phyloP scores from a whole-genome alignment of 2,329 filamentous ascomycete species.

The Pyrenophora teres region DNA sequence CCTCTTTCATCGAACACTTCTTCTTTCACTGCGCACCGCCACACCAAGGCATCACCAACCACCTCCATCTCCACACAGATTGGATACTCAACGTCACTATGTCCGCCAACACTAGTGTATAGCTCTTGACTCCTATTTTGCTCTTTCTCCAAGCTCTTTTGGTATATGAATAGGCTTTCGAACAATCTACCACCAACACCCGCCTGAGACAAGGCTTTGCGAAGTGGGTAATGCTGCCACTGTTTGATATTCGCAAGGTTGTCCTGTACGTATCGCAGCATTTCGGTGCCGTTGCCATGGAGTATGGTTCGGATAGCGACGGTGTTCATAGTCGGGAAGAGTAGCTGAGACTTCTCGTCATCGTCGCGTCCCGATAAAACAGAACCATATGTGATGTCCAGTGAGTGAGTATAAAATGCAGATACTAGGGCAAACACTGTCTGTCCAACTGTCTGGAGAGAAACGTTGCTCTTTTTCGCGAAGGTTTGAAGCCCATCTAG shows the following conservation, averaged over 20 bases:
- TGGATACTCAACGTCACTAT: constrained; percentile 77
- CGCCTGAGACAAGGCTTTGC: constrained; percentile 65
- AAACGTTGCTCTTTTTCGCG: constrained; percentile 70
- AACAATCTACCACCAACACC: constrained; percentile 58
- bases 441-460: constrained; percentile 76
- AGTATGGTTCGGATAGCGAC: constrained; percentile 74
- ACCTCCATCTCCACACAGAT: constrained; percentile 81
- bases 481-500: constrained; percentile 57
- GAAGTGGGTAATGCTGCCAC: constrained; percentile 77
- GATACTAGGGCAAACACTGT: constrained; percentile 76
- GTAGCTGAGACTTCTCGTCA: constrained; percentile 66
- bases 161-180: constrained; percentile 69
- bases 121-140: constrained; percentile 43
- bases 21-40: constrained; percentile 73
- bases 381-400: constrained; percentile 82
- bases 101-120: constrained; percentile 66
- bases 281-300: constrained; percentile 67
- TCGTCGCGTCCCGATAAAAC: constrained; percentile 85
- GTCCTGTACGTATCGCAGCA: constrained; percentile 75
- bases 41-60: constrained; percentile 60
- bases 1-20: constrained; percentile 56
- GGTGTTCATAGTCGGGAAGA: constrained; percentile 94
- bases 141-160: constrained; percentile 54
- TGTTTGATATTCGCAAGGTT: constrained; percentile 68
- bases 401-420: constrained; percentile 62